A percentile compares a stretch with the other conserved stretches of the same genome.
These are phyloP conservation scores for Chaetothyriales sp. DNA, from an alignment of 2,329 filamentous ascomycete genomes.

Conservation along the genomic window DNA sequence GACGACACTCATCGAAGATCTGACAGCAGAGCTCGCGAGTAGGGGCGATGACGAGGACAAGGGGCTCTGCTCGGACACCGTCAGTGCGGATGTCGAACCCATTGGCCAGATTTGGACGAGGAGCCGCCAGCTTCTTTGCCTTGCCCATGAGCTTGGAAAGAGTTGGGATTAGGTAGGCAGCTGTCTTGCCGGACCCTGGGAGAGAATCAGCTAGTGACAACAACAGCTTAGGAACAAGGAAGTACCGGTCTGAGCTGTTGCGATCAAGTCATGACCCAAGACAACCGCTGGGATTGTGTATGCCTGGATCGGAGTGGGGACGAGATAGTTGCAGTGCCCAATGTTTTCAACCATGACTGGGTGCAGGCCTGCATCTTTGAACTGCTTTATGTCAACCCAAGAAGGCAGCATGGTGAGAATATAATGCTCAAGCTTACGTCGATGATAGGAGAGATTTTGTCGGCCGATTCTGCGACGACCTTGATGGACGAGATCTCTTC, in stretches of 20 bases:
- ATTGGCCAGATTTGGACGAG: slow-evolving; percentile 49
- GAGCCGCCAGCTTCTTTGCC: slow-evolving; percentile 69
- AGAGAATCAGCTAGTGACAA: not conserved
- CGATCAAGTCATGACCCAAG: slow-evolving; percentile 66
- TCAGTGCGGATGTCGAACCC: slow-evolving; percentile 38
- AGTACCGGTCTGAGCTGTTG: slow-evolving; percentile 81
- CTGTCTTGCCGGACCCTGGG: slow-evolving; percentile 87
- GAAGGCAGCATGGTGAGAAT: not conserved
- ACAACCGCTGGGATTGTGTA: slow-evolving; percentile 71
- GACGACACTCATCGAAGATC: slow-evolving; percentile 86
- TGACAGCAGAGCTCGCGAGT: slow-evolving; percentile 84
- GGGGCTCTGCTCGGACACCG: slow-evolving; percentile 60
- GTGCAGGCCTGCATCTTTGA: slow-evolving; percentile 67
- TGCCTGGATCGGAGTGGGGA: slow-evolving; percentile 73
- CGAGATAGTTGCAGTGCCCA: slow-evolving; percentile 50
- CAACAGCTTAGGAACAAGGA: not conserved
- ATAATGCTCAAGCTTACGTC: slow-evolving; percentile 28
- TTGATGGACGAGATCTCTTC: slow-evolving; percentile 39
- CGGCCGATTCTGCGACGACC: slow-evolving; percentile 35
- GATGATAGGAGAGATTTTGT: slow-evolving; percentile 33
- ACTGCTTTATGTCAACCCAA: slow-evolving; percentile 26
- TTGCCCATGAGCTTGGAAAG: slow-evolving; percentile 91
- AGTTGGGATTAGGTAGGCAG: slow-evolving; percentile 78
- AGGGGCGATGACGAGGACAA: slow-evolving; percentile 73
- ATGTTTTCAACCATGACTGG: slow-evolving; percentile 71